These are phyloP conservation scores for Pulveroboletus sp. DNA, from an alignment of 768 basidiomycete species.

Conservation along the genomic window DNA sequence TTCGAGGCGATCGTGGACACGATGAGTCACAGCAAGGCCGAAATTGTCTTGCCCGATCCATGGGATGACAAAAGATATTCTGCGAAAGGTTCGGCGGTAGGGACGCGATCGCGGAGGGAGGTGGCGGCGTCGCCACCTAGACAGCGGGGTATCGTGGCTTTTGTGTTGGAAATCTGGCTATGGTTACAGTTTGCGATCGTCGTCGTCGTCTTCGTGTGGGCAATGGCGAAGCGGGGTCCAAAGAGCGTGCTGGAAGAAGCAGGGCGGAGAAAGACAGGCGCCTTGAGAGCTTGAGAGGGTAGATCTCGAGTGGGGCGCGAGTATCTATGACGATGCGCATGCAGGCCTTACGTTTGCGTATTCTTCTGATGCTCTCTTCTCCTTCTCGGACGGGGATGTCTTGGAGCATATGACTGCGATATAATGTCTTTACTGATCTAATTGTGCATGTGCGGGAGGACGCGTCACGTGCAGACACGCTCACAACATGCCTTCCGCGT, in stretches of 20 bases:
- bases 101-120: constrained; percentile 2
- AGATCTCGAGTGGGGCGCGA: neutral
- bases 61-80: constrained; percentile 6
- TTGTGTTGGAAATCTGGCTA: constrained; percentile 74
- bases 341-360: constrained; percentile 3
- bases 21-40: constrained; percentile 25
- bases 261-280: constrained; percentile 26
- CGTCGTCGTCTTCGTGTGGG: constrained; percentile 71
- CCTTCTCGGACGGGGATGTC: constrained; percentile 10
- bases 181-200: constrained; percentile 80
- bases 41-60: constrained; percentile 7
- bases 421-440: constrained; percentile 18
- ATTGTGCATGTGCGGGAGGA: constrained; percentile 3
- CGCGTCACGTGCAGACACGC: too few species aligned
- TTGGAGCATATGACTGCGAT: constrained; percentile 13
- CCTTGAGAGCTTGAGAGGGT: constrained; percentile 10
- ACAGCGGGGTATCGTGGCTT: constrained; percentile 33
- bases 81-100: neutral
- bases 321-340: constrained; percentile 4
- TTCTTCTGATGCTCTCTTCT: neutral
- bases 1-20: constrained; percentile 46
- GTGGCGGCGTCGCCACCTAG: constrained; percentile 15
- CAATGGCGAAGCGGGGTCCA: constrained; percentile 75
- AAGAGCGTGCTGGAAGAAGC: constrained; percentile 57
- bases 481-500: constrained; percentile 16